Conservation (phyloP, 2,329 filamentous ascomycete genomes). For the Arthrobotrys megalospora region DNA sequence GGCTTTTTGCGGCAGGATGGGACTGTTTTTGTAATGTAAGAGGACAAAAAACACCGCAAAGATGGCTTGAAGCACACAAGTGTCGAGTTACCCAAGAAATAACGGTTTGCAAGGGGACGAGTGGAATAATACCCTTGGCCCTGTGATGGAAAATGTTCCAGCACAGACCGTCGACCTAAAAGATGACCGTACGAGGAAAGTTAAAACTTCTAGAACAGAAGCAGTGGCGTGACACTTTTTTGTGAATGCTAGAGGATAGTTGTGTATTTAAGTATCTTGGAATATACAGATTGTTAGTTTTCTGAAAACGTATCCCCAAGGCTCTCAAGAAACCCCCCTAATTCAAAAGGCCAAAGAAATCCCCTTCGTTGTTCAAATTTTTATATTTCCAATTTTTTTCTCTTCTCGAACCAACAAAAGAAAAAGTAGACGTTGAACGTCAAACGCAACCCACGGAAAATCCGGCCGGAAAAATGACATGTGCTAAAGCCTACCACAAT, state of each 20-base stretch:
- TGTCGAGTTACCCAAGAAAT: constrained; percentile 25
- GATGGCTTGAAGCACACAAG: constrained; percentile 29
- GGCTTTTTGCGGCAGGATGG: constrained; percentile 30
- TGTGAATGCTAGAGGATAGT: not conserved
- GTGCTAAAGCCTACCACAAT: constrained; percentile 28
- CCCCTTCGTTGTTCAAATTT: not conserved
- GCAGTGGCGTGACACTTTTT: constrained; percentile 23
- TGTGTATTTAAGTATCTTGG: constrained; percentile 19
- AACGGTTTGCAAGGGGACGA: constrained; percentile 25
- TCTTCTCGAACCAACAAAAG: not conserved
- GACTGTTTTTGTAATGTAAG: constrained; percentile 14
- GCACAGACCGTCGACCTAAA: constrained; percentile 29
- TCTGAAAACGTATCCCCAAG: constrained; percentile 16
- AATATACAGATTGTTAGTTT: constrained; percentile 11
- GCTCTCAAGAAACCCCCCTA: constrained; percentile 24
- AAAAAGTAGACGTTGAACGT: constrained; percentile 10
- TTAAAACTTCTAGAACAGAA: constrained; percentile 23
- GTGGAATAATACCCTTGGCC: constrained; percentile 4
- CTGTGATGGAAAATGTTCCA: constrained; percentile 26
- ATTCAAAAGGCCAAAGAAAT: not conserved
- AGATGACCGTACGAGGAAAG: constrained; percentile 32
- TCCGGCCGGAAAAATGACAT: constrained; percentile 26
- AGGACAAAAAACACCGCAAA: constrained; percentile 19
- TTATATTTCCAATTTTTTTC: constrained; percentile 18
- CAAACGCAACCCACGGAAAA: constrained; percentile 11